Evolutionary conservation across 148 eudicot species (phyloP).

Genomic region (Salicornia ramosissima): DNA sequence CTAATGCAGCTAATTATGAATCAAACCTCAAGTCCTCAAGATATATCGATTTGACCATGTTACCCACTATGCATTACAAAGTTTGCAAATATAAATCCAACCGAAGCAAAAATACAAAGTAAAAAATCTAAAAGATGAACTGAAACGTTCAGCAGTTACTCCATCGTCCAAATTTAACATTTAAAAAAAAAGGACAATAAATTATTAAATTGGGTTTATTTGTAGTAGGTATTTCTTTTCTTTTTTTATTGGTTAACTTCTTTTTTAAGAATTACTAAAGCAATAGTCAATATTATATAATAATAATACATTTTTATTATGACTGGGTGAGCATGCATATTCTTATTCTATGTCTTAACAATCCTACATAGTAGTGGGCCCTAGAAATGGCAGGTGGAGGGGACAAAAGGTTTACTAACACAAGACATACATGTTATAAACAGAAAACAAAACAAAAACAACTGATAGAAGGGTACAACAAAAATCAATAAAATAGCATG

Average conservation of each 20-base stretch:
- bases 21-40: neutral
- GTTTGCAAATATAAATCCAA: neutral
- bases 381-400: neutral
- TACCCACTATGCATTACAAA: slow-evolving; percentile 2
- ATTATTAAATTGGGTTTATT: no score
- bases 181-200: no score
- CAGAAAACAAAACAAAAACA: neutral
- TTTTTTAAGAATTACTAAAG: neutral
- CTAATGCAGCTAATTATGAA: neutral
- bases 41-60: neutral
- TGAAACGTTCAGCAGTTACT: no score
- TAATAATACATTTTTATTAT: neutral
- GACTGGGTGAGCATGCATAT: neutral
- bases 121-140: neutral
- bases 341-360: neutral
- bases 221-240: no score
- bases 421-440: neutral
- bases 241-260: no score
- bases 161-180: no score
- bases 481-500: neutral
- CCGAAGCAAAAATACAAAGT: neutral
- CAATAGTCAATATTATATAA: neutral
- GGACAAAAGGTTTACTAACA: neutral
- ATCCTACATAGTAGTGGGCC: neutral
- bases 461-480: neutral